A percentile compares a stretch with the other conserved stretches of the same genome.
These are phyloP conservation scores for Alternaria tenuissima DNA, from an alignment of 2,329 filamentous ascomycete genomes.

Conservation along the genomic window DNA sequence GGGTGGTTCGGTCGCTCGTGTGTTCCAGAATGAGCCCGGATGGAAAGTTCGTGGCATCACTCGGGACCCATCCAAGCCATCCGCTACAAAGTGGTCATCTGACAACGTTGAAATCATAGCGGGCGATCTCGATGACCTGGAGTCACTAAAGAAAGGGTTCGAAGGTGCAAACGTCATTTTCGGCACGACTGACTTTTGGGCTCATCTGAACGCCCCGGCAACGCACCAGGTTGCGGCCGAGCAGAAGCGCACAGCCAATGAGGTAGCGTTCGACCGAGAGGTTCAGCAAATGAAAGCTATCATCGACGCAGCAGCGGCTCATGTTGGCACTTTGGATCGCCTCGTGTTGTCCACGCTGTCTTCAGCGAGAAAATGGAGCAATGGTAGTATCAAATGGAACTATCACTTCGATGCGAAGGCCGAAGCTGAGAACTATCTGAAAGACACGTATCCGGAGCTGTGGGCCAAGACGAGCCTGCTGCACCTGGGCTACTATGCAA, in stretches of 20 bases:
- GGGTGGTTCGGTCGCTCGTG: conserved; percentile 25
- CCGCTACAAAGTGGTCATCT: conserved; percentile 40
- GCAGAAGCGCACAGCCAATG: conserved; percentile 35
- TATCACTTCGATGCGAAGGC: conserved; percentile 57
- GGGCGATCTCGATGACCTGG: conserved; percentile 23
- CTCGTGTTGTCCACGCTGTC: conserved; percentile 57
- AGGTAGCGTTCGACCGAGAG: conserved; percentile 50
- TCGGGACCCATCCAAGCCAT: conserved; percentile 52
- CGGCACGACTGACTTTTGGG: conserved; percentile 54
- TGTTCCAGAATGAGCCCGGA: conserved; percentile 31
- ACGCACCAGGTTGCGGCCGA: conserved; percentile 24
- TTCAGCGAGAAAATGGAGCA: conserved; percentile 37
- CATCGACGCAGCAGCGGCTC: conserved; percentile 52
- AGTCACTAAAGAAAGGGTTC: conserved; percentile 26
- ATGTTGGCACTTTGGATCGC: conserved; percentile 48
- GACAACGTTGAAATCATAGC: conserved; percentile 30
- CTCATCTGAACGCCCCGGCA: conserved; percentile 5
- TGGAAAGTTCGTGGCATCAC: conserved; percentile 52
- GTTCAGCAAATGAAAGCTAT: conserved; percentile 51
- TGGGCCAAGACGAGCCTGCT: conserved; percentile 39
- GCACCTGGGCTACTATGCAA: conserved; percentile 34
- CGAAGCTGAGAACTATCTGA: conserved; percentile 51
- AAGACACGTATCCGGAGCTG: conserved; percentile 37
- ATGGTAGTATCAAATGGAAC: conserved; percentile 44
- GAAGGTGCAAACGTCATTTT: conserved; percentile 43